Evolutionary conservation across 805 yeast species (phyloP).

Genomic region (Candida saitoana): DNA sequence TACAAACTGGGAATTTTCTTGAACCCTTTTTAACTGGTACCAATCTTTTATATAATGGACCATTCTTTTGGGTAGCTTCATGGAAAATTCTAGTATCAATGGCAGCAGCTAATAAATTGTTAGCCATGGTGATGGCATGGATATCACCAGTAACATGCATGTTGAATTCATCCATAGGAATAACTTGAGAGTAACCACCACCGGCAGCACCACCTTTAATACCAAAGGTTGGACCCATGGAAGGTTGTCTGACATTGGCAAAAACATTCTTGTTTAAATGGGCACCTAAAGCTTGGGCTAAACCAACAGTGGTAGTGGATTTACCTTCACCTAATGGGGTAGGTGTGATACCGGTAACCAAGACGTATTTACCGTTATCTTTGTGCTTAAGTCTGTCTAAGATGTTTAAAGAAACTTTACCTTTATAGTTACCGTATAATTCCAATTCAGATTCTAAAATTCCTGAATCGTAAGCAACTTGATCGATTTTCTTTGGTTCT

Average conservation of each 20-base stretch:
- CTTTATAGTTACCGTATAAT: slow-evolving; percentile 84
- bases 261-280: slow-evolving; percentile 77
- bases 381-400: slow-evolving; percentile 58
- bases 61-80: slow-evolving; percentile 77
- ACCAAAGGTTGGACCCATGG: slow-evolving; percentile 99
- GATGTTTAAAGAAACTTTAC: slow-evolving; percentile 69
- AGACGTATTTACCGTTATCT: slow-evolving; percentile 77
- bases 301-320: slow-evolving; percentile 92
- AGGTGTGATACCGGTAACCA: slow-evolving; percentile 97
- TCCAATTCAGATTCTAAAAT: slow-evolving; percentile 74
- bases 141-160: slow-evolving; percentile 97
- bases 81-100: slow-evolving; percentile 97
- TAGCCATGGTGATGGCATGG: slow-evolving; percentile 93
- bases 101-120: slow-evolving; percentile 91
- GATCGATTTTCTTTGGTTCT: slow-evolving; percentile 74
- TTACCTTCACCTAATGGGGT: slow-evolving; percentile 98
- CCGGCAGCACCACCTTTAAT: slow-evolving; percentile 99
- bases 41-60: slow-evolving; percentile 73
- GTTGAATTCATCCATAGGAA: slow-evolving; percentile 98
- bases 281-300: slow-evolving; percentile 95
- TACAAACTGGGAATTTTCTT: slow-evolving; percentile 73
- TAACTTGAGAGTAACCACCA: slow-evolving; percentile 96
- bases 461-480: slow-evolving; percentile 80
- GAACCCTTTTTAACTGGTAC: slow-evolving; percentile 83
- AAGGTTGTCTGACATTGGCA: slow-evolving; percentile 96